Percentiles rank a stretch among this genome's conserved stretches.
These are phyloP conservation scores for Suillus weaverae DNA, from an alignment of 768 basidiomycete species.

Conservation along the genomic window DNA sequence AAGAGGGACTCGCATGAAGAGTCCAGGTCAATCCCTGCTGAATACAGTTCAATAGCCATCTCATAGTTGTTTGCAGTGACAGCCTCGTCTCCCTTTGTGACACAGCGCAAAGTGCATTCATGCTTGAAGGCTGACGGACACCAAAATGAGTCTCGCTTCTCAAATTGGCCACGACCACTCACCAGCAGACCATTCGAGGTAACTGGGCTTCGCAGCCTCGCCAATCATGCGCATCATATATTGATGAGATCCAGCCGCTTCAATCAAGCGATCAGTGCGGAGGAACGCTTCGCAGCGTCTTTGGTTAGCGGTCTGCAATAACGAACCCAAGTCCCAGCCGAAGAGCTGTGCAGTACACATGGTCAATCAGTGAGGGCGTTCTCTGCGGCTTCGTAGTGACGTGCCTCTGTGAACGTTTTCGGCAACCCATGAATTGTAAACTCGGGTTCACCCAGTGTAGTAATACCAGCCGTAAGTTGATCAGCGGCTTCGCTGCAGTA, in stretches of 20 bases:
- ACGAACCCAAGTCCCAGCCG: not conserved
- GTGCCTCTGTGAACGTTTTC: not conserved
- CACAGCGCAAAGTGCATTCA: not conserved
- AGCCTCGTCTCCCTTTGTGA: not conserved
- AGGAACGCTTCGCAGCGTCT: not conserved
- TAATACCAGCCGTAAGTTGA: not conserved
- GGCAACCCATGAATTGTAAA: not conserved
- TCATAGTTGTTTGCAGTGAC: not conserved
- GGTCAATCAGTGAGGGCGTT: not conserved
- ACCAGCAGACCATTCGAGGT: not conserved
- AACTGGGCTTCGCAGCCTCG: not conserved
- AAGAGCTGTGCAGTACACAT: not conserved
- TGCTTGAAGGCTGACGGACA: not conserved
- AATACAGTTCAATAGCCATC: not conserved
- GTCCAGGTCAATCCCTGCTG: not conserved
- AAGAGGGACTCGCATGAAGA: not conserved
- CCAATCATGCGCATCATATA: not conserved
- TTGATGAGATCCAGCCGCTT: not conserved
- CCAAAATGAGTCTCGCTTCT: not conserved
- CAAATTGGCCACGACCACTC: not conserved
- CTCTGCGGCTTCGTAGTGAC: not conserved
- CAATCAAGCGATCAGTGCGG: not conserved
- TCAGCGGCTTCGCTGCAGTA: not conserved
- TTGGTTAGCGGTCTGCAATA: not conserved
- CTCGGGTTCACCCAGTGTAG: not conserved